phyloP scores from a whole-genome alignment of 768 basidiomycete species.

The Porpolomopsis calyptriformis region DNA sequence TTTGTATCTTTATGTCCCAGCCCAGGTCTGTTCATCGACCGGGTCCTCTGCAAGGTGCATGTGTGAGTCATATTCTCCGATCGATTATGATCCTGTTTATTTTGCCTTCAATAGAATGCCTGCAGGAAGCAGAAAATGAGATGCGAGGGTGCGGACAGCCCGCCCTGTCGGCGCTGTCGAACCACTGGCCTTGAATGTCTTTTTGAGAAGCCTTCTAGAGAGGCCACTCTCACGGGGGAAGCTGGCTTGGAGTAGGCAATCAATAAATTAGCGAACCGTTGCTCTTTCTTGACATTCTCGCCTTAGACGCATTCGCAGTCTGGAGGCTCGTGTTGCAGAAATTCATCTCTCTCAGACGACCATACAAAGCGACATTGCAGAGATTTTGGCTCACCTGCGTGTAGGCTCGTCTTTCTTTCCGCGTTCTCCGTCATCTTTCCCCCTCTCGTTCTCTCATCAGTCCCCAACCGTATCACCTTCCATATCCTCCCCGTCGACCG shows the following conservation, averaged over 20 bases:
- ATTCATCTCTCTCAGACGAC: conserved; percentile 61
- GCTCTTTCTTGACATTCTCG: neutral
- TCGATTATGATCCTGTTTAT: conserved; percentile 13
- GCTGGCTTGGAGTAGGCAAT: conserved; percentile 74
- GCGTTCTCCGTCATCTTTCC: conserved; percentile 57
- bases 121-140: conserved; percentile 97
- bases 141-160: conserved; percentile 92
- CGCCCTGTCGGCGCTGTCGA: conserved; percentile 90
- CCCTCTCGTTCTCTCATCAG: conserved; percentile 43
- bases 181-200: conserved; percentile 86
- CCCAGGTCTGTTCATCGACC: conserved; percentile 11
- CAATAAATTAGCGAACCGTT: neutral
- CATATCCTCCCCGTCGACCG: conserved; percentile 38
- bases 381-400: conserved; percentile 74
- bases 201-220: conserved; percentile 87
- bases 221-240: conserved; percentile 80
- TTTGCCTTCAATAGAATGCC: conserved; percentile 56
- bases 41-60: conserved; percentile 49
- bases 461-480: conserved; percentile 52
- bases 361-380: conserved; percentile 72
- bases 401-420: conserved; percentile 31
- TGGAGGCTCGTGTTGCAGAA: conserved; percentile 79
- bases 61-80: conserved; percentile 37
- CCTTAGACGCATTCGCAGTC: conserved; percentile 75
- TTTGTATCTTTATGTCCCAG: conserved; percentile 18